Conservation (phyloP, 2,329 filamentous ascomycete species). For the Gyromitra esculenta region DNA sequence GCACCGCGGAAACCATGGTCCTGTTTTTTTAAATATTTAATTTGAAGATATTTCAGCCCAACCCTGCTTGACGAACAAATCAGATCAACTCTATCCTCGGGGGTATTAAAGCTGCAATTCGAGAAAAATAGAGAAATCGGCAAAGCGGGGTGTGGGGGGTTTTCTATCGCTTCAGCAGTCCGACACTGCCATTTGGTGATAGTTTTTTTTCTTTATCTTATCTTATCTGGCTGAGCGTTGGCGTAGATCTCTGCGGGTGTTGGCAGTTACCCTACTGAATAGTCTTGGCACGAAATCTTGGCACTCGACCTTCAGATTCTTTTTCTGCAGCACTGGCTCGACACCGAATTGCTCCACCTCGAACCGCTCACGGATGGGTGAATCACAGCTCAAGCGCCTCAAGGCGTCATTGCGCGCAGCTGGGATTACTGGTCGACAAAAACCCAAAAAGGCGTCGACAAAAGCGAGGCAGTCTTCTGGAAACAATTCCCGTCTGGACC, state of each 20-base stretch:
- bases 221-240: neutral
- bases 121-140: neutral
- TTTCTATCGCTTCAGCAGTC: conserved; percentile 19
- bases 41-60: too few species aligned
- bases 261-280: conserved; percentile 20
- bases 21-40: too few species aligned
- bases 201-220: conserved; percentile 13
- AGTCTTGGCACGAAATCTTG: conserved; percentile 28
- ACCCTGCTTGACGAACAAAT: too few species aligned
- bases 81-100: neutral
- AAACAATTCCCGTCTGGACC: conserved; percentile 78
- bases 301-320: conserved; percentile 11
- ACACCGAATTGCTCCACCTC: neutral
- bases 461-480: conserved; percentile 50
- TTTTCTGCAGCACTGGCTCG: neutral
- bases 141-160: conserved; percentile 17
- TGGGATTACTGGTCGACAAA: conserved; percentile 88
- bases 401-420: conserved; percentile 90
- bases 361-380: conserved; percentile 72
- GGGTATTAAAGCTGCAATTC: neutral
- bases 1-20: conserved; percentile 59
- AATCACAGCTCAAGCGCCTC: conserved; percentile 94
- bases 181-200: neutral
- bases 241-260: neutral
- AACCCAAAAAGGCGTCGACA: conserved; percentile 90